Conservation (phyloP, 768 basidiomycete genomes). For the Kwoniella sp. region DNA sequence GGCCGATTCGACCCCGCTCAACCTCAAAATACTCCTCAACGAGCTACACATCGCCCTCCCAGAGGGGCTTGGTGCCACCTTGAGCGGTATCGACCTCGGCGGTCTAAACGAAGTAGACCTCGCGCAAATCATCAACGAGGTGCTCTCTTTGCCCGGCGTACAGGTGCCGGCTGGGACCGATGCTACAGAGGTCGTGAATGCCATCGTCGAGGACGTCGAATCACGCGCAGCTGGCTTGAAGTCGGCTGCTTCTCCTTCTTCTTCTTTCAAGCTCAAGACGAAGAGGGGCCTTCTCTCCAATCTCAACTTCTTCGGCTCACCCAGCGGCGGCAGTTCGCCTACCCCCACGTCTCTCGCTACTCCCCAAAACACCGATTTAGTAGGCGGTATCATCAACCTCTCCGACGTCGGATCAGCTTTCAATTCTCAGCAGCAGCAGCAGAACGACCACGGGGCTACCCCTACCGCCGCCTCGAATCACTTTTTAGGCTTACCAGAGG, state of each 20-base stretch:
- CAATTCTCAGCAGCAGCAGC: background rate
- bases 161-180: background rate
- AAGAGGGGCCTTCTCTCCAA: background rate
- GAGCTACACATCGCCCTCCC: constrained; percentile 3
- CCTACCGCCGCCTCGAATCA: background rate
- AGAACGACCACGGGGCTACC: background rate
- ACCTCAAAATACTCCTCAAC: background rate
- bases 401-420: background rate
- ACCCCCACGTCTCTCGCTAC: too few species aligned
- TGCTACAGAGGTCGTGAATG: background rate
- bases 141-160: constrained; percentile 1
- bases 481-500: background rate
- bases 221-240: background rate
- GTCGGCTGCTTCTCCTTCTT: background rate
- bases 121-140: background rate
- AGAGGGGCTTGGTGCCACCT: constrained; percentile 1
- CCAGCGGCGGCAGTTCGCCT: too few species aligned
- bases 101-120: constrained; percentile 1
- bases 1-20: background rate
- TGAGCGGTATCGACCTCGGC: constrained; percentile 5
- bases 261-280: background rate
- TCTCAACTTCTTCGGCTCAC: background rate
- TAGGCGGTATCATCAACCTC: background rate
- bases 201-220: background rate
- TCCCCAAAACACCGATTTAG: background rate